Evolutionary conservation across 331 rosid species (phyloP), one percentile per base, ranked within the genome.

Genomic region (Saraca asoca): DNA sequence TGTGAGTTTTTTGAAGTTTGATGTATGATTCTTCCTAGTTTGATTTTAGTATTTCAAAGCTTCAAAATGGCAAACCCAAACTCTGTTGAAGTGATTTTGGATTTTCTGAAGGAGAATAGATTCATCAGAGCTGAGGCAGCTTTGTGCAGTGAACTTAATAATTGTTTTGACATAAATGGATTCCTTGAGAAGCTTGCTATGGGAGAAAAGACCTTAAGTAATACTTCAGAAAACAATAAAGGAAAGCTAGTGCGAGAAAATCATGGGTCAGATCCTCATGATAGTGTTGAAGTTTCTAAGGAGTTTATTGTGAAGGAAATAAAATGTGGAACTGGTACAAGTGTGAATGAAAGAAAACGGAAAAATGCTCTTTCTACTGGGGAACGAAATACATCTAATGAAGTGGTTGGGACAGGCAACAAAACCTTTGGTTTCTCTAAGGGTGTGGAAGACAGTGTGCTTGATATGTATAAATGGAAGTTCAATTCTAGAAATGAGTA

Each of bases 271-370:
- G 81, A 48, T 77, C 77, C 82, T 53, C 66, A 50, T 63, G 79
- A 80, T 41, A 72, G 71, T 39, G 72, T 62, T 61, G 95, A 86
- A 57, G 83, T 76, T 73, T 87, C 90, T 12, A 83, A 85, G 73
- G 99, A 94, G 65, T 79, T 86, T 51, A 86, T 90, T 81, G 97
- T 94, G 83, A 88, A 88, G 72, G 99, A 94, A 79, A 94, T 94
- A 66, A 95, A 90, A 79, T 90, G 87, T 75, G 96, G 97, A 66
- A 75, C 70, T 48, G 85, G 85, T 73, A 83, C 82, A 68, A 80
- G 77, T 78, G 86, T 80, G 76, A 67, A 81, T 38, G 96, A 80
- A 66, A 73, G 76, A 81, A 88, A 90, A 80, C 75, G 87, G 86
- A 85, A 82, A 79, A 82, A 52, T 78, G 73, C 81, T 45, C 56